Percentiles rank a stretch among this genome's conserved stretches.
Conservation (phyloP, 352 stramenopile species). For the Globisporangium camurandrum region DNA sequence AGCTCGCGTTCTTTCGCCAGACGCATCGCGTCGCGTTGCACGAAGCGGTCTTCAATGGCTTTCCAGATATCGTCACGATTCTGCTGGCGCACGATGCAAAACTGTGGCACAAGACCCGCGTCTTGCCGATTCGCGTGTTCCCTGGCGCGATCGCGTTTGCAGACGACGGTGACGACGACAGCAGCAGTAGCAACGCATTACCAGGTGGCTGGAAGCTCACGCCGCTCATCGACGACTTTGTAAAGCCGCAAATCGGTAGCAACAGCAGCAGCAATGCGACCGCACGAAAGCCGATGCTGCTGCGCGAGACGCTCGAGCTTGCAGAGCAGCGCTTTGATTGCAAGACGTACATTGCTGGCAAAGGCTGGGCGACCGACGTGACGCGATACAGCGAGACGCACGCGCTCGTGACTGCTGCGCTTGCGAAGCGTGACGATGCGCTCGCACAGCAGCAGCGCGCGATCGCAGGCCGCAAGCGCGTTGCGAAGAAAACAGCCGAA, state of each 20-base stretch:
- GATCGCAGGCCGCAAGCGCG: constrained; percentile 31
- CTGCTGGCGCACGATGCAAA: constrained; percentile 39
- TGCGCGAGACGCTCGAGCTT: constrained; percentile 40
- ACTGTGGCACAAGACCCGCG: constrained; percentile 53
- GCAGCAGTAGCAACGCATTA: constrained; percentile 6
- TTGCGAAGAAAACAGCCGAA: constrained; percentile 36
- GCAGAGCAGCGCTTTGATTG: constrained; percentile 38
- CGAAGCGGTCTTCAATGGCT: constrained; percentile 64
- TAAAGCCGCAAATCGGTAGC: too few relatives aligned
- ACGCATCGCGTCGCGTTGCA: constrained; percentile 68
- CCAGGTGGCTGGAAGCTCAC: constrained; percentile 44
- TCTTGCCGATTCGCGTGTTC: constrained; percentile 42
- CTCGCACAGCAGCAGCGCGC: constrained; percentile 20
- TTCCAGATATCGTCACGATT: constrained; percentile 40
- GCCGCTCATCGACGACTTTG: constrained; percentile 16
- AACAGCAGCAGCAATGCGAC: too few relatives aligned
- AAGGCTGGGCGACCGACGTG: constrained; percentile 25
- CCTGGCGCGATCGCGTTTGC: constrained; percentile 17
- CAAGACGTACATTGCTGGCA: constrained; percentile 19
- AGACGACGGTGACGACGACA: not conserved
- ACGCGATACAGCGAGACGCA: constrained; percentile 32
- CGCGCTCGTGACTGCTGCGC: constrained; percentile 18
- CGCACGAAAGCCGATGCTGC: constrained; percentile 22
- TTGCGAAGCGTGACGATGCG: constrained; percentile 16
- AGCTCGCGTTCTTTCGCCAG: constrained; percentile 35